Evolutionary conservation across 495 filamentous ascomycete species (phyloP).

Genomic region (Glonium stellatum): DNA sequence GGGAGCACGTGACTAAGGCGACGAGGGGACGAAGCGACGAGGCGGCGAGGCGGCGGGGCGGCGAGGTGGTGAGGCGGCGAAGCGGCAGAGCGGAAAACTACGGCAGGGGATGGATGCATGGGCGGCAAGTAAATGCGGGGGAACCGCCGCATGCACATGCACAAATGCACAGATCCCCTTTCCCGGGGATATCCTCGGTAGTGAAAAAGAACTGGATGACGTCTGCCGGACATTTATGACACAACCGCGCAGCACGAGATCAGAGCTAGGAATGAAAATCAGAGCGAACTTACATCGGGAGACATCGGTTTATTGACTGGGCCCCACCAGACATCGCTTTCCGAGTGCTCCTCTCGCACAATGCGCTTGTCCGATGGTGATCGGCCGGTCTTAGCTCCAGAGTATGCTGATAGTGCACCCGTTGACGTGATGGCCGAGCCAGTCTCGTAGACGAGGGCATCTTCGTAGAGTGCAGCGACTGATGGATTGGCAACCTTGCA

Average conservation of each 20-base stretch:
- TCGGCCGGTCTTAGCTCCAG: constrained; percentile 93
- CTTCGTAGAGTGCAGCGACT: constrained; percentile 93
- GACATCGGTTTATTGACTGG: constrained; percentile 99
- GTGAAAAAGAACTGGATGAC: constrained; percentile 16
- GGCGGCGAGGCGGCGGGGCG: no score
- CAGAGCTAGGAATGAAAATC: constrained; percentile 4
- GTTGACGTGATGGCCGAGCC: constrained; percentile 94
- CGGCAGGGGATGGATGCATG: constrained; percentile 3
- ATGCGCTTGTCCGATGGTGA: constrained; percentile 96
- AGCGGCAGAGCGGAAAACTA: no score
- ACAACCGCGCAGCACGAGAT: constrained; percentile 1
- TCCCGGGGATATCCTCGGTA: constrained; percentile 4
- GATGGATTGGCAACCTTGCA: constrained; percentile 78
- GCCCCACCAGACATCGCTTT: constrained; percentile 93
- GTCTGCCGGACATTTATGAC: constrained; percentile 19
- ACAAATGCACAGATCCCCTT: constrained; percentile 1
- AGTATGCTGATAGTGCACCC: constrained; percentile 93
- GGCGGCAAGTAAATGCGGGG: constrained; percentile 18
- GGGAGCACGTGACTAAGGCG: constrained; percentile 7
- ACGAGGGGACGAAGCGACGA: no score
- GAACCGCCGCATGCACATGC: constrained; percentile 17
- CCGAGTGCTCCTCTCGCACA: constrained; percentile 82
- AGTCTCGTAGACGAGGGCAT: constrained; percentile 97
- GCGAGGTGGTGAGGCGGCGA: no score
- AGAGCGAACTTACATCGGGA: constrained; percentile 69